Base-by-base conservation (phyloP, 176 grass and related monocot species). In the Pharus latifolius region DNA sequence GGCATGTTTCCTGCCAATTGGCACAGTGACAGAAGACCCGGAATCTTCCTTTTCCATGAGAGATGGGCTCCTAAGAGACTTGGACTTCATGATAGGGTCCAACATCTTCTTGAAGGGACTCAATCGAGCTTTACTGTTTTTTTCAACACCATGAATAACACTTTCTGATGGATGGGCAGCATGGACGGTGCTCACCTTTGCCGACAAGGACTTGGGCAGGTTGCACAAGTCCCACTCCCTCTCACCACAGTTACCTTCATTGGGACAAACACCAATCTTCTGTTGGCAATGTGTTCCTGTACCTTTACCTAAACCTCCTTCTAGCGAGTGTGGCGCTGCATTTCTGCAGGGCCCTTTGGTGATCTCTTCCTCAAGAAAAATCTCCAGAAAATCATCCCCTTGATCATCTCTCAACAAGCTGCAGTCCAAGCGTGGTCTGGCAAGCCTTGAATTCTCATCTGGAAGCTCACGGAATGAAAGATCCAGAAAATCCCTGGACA, bases 31-130 rank as follows among this genome's bases (percentile, higher is more conserved):
- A 65, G 58, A 58, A 65, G 58, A 58, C 42, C 32, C 75, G 26
- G 58, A 7, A 10, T 41, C 55, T 67, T 90, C 73, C 65, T 63
- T 84, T 42, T 78, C 67, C 0, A 26, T n/a, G 38, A 69, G 32
- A 19, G 84, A 37, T 30, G 69, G 58, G 31, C 71, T 81, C 61
- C 80, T 85, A 49, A 82, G 35, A 72, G 96, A 88, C 72, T 88
- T 99, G 28, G 90, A 91, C 80, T 90, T 99, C 67, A 88, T 99
- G 47, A 99, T 93, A 3, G 96, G 96, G 73, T 91, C 81, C 73
- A 99, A 65, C 65, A 99, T 94, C 72, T 75, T 83, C 75, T 88
- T 91, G 43, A 99, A 88, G n/a, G 87, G 74, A 50, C 87, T 99
- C 56, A 84, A 80, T 60, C 87, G 77, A 67, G 82, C 57, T 71